phyloP scores from a whole-genome alignment of 176 grass and related monocot species.

The Paspalum notatum region DNA sequence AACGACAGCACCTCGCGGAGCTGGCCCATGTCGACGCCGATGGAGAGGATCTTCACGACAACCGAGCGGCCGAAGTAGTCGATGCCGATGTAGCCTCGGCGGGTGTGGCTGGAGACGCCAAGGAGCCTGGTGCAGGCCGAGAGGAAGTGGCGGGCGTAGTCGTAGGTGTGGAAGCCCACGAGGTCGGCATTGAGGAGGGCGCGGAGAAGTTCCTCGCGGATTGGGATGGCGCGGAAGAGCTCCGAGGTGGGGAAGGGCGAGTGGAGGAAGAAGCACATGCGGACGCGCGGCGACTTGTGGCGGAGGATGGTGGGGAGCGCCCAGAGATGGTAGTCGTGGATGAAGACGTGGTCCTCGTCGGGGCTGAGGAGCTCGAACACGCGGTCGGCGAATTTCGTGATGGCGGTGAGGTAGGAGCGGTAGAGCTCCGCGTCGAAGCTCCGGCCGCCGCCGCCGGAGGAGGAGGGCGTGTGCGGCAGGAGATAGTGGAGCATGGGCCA shows the following conservation, averaged over 20 bases:
- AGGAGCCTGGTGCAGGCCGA: slow-evolving; percentile 46
- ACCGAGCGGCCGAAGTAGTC: slow-evolving; percentile 32
- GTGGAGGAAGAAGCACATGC: slow-evolving; percentile 61
- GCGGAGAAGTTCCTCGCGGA: slow-evolving; percentile 40
- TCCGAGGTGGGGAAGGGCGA: slow-evolving; percentile 51
- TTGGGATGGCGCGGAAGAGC: slow-evolving; percentile 47
- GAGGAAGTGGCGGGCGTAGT: slow-evolving; percentile 53
- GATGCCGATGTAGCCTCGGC: slow-evolving; percentile 42
- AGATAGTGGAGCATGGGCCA: slow-evolving; percentile 68
- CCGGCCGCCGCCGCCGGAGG: not conserved
- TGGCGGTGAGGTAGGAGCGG: slow-evolving; percentile 46
- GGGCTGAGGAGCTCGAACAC: slow-evolving; percentile 36
- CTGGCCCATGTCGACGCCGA: slow-evolving; percentile 44
- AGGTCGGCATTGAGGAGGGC: slow-evolving; percentile 56
- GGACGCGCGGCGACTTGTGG: slow-evolving; percentile 14
- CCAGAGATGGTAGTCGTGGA: slow-evolving; percentile 59
- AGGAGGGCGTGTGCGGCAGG: slow-evolving; percentile 15
- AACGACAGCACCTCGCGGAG: slow-evolving; percentile 8
- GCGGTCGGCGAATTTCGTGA: slow-evolving; percentile 38
- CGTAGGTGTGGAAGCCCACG: slow-evolving; percentile 58
- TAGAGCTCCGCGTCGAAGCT: slow-evolving; percentile 26
- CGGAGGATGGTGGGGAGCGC: slow-evolving; percentile 49
- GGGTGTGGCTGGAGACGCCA: slow-evolving; percentile 16
- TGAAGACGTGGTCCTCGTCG: slow-evolving; percentile 38
- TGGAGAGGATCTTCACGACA: slow-evolving; percentile 39